Conservation (phyloP, 371 early-diverging fungal species). For the Syncephalastrum monosporum region DNA sequence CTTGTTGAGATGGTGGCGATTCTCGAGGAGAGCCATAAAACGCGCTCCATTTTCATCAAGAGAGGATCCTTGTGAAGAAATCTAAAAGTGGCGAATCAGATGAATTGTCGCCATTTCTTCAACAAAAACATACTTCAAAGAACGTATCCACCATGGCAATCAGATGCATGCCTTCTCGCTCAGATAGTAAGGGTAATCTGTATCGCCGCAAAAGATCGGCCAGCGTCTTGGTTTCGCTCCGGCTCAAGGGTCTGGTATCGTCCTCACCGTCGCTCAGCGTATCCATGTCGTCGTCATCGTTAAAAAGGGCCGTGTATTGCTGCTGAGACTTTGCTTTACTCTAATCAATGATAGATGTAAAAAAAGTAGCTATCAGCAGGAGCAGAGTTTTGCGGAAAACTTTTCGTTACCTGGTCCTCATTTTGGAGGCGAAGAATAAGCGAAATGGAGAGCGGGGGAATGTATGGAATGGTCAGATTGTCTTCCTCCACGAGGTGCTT, state of each 20-base stretch:
- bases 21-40: constrained; percentile 71
- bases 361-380: neutral
- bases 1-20: constrained; percentile 63
- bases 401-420: constrained; percentile 26
- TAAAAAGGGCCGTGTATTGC: constrained; percentile 34
- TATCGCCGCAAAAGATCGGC: constrained; percentile 39
- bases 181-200: constrained; percentile 45
- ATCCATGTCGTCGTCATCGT: constrained; percentile 22
- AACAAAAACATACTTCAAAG: constrained; percentile 44
- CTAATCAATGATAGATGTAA: neutral
- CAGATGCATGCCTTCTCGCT: constrained; percentile 46
- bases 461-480: constrained; percentile 34
- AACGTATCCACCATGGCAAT: constrained; percentile 64
- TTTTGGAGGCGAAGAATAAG: constrained; percentile 53
- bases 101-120: neutral
- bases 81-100: constrained; percentile 31
- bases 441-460: constrained; percentile 52
- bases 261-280: constrained; percentile 21
- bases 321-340: constrained; percentile 8
- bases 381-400: neutral
- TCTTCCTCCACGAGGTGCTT: constrained; percentile 48
- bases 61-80: constrained; percentile 66
- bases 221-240: constrained; percentile 26
- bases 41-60: constrained; percentile 91
- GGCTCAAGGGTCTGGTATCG: constrained; percentile 33